Percentiles rank a stretch among this genome's conserved stretches.
These are phyloP conservation scores for Lolium perenne DNA, from an alignment of 176 grass and related monocot species.

Conservation along the genomic window DNA sequence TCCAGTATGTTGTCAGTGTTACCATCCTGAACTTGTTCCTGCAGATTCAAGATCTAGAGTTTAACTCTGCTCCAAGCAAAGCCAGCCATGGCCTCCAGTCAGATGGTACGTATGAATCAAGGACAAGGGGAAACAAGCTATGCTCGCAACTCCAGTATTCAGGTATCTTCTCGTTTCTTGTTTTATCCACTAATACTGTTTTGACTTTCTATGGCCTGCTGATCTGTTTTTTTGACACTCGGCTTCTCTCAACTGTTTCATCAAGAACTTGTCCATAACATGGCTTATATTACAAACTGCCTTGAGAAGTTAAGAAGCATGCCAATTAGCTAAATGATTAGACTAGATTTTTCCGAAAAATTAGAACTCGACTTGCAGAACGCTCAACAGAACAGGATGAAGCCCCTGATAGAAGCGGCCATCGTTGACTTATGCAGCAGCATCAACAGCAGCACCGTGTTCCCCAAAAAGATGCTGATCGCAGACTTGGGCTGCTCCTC, in stretches of 20 bases:
- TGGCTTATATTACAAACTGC: not conserved
- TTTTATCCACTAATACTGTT: not conserved
- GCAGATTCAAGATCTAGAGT: not conserved
- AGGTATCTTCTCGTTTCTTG: not conserved
- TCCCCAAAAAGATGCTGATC: not conserved
- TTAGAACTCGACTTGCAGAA: not conserved
- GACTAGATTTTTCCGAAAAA: not conserved
- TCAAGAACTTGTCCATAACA: not conserved
- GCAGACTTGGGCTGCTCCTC: conserved; percentile 37
- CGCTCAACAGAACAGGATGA: not conserved
- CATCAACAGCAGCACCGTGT: not conserved
- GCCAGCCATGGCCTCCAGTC: not conserved
- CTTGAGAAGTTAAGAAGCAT: not conserved
- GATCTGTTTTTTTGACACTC: not conserved
- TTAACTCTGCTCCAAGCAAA: not conserved
- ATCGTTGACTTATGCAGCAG: not conserved
- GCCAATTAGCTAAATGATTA: too few relatives aligned
- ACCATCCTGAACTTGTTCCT: not conserved
- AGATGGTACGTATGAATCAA: conserved; percentile 24
- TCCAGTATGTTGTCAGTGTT: not conserved
- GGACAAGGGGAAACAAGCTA: conserved; percentile 32
- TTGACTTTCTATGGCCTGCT: not conserved
- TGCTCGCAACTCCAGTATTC: conserved; percentile 7
- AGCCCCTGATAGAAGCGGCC: conserved; percentile 30
- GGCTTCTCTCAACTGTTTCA: not conserved